These are phyloP conservation scores for Leucoagaricus sp. DNA, from an alignment of 1,284 basidiomycete species.

Conservation along the genomic window DNA sequence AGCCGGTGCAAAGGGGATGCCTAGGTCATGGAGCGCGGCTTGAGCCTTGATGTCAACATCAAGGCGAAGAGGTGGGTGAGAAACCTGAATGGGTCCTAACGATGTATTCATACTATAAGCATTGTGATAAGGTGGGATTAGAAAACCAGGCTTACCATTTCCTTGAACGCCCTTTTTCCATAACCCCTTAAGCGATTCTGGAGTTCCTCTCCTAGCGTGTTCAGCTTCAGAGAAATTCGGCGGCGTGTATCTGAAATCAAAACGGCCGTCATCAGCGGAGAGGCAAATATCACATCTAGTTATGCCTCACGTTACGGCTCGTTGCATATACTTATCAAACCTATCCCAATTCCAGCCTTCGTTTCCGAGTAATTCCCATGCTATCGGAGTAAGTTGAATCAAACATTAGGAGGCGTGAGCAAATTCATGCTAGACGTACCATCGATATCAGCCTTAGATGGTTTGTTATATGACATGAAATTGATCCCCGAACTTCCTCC, in stretches of 20 bases:
- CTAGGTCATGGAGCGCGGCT: background rate
- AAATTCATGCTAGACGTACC: background rate
- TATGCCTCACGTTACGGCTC: background rate
- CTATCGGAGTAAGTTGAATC: background rate
- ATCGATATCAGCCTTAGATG: conserved; percentile 33
- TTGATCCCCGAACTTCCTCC: conserved; percentile 37
- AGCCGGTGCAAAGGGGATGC: background rate
- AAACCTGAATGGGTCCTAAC: background rate
- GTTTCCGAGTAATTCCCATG: conserved; percentile 31
- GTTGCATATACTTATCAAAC: conserved; percentile 21
- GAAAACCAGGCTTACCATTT: background rate
- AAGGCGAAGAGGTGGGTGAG: background rate
- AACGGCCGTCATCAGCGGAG: background rate
- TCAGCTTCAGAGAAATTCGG: background rate
- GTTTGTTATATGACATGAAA: conserved; percentile 36
- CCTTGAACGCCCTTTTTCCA: background rate
- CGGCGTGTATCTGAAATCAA: background rate
- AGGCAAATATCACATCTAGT: background rate
- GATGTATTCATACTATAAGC: background rate
- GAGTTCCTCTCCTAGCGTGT: background rate
- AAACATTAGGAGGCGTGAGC: background rate
- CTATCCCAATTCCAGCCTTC: conserved; percentile 45
- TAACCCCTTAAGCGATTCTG: background rate
- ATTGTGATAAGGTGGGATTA: background rate
- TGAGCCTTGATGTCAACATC: conserved; percentile 1